phyloP scores from a whole-genome alignment of 1,139 yeast genomes.

The Wickerhamomyces sp. region DNA sequence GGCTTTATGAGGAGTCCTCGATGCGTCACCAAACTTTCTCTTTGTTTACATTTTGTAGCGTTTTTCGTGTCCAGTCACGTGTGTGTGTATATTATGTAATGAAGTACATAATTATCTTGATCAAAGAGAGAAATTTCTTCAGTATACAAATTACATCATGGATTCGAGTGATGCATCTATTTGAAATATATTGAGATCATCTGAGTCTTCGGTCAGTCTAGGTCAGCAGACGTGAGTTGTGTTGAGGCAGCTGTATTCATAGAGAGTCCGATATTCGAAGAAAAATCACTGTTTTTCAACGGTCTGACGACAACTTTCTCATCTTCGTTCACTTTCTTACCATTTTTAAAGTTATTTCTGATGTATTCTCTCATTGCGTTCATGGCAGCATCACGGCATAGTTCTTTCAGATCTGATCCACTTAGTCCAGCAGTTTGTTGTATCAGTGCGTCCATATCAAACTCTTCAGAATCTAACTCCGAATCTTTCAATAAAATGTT shows the following conservation, averaged over 20 bases:
- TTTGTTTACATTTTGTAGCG: not conserved
- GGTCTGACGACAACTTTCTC: conserved; percentile 32
- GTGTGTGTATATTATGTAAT: too few relatives aligned
- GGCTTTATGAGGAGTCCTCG: not conserved
- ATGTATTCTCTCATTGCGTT: conserved; percentile 85
- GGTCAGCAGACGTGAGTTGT: conserved; percentile 1
- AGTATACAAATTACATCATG: too few relatives aligned
- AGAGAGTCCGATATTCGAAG: conserved; percentile 7
- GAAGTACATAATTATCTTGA: too few relatives aligned
- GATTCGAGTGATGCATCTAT: too few relatives aligned
- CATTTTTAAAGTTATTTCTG: conserved; percentile 30
- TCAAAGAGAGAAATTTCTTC: too few relatives aligned
- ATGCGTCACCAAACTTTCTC: not conserved
- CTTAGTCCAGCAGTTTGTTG: conserved; percentile 67
- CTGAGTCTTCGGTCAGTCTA: not conserved
- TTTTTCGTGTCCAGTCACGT: too few relatives aligned
- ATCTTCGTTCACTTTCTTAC: conserved; percentile 17
- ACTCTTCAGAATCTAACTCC: conserved; percentile 46
- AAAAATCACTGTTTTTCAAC: conserved; percentile 32
- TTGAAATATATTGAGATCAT: too few relatives aligned
- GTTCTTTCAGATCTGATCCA: conserved; percentile 88
- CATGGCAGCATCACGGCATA: conserved; percentile 92
- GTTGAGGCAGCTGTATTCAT: conserved; percentile 12
- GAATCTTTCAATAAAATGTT: conserved; percentile 63
- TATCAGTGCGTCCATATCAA: conserved; percentile 61